Evolutionary conservation across 148 eudicot species (phyloP).

Genomic region (Agrostemma githago): DNA sequence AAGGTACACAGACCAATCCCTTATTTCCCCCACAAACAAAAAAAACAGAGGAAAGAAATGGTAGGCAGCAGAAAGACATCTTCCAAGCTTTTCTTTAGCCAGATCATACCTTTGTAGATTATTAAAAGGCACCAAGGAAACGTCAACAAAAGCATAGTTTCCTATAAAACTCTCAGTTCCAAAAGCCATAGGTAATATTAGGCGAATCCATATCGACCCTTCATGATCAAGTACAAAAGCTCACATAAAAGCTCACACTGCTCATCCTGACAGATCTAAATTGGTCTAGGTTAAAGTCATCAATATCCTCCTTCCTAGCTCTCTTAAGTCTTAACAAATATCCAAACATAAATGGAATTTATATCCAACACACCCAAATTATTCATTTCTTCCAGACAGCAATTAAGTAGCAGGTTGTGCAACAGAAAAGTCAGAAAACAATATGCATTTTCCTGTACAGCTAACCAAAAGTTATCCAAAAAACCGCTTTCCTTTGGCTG

Average conservation of each 20-base stretch:
- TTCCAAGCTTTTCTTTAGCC: not conserved
- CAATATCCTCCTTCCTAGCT: not conserved
- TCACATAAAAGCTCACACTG: not conserved
- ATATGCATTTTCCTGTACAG: not conserved
- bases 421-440: not conserved
- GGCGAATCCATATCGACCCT: not conserved
- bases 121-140: not conserved
- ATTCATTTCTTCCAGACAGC: not conserved
- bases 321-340: too few relatives aligned
- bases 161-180: not conserved
- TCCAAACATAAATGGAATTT: not conserved
- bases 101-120: not conserved
- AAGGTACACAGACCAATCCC: not conserved
- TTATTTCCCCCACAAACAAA: not conserved
- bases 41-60: not conserved
- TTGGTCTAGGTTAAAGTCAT: constrained; percentile 1
- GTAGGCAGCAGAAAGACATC: not conserved
- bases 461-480: not conserved
- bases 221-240: not conserved
- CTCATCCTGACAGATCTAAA: not conserved
- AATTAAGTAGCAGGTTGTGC: not conserved
- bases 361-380: not conserved
- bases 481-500: not conserved
- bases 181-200: not conserved
- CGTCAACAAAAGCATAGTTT: not conserved